Evolutionary conservation across 352 stramenopile genomes (phyloP).

Genomic region (Phytophthora capsici): DNA sequence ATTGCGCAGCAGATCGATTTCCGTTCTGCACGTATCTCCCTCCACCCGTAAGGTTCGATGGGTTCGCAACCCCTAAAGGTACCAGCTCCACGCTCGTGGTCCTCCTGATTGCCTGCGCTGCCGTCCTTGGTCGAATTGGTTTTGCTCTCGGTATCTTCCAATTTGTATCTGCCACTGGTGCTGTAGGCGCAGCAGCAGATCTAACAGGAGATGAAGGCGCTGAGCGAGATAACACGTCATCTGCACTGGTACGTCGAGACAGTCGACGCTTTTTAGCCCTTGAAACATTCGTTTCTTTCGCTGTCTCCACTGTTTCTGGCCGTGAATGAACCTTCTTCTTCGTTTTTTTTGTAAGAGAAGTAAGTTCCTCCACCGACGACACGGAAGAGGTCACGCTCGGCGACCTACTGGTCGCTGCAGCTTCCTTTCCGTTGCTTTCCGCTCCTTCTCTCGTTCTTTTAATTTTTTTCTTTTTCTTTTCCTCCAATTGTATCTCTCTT

Average conservation of each 20-base stretch:
- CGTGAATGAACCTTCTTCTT: slow-evolving; percentile 13
- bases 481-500: slow-evolving; percentile 12
- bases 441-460: slow-evolving; percentile 7
- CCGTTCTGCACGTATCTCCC: slow-evolving; percentile 76
- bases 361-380: slow-evolving; percentile 16
- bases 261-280: slow-evolving; percentile 32
- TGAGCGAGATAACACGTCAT: slow-evolving; percentile 22
- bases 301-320: slow-evolving; percentile 3
- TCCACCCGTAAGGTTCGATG: slow-evolving; percentile 43
- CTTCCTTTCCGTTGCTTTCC: slow-evolving; percentile 2
- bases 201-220: slow-evolving; percentile 26
- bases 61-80: slow-evolving; percentile 45
- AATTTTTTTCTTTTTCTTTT: slow-evolving; percentile 25
- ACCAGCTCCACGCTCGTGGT: slow-evolving; percentile 57
- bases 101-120: slow-evolving; percentile 43
- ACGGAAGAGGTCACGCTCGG: slow-evolving; percentile 7
- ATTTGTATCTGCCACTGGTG: slow-evolving; percentile 1
- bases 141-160: slow-evolving; percentile 29
- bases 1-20: slow-evolving; percentile 44
- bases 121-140: slow-evolving; percentile 22
- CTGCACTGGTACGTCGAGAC: slow-evolving; percentile 18
- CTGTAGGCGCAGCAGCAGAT: neutral
- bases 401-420: neutral
- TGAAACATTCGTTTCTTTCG: neutral
- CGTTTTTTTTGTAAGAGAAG: neutral